A percentile compares a stretch with the other conserved stretches of the same genome.
These are phyloP conservation scores for Daldinia bambusicola DNA, from an alignment of 495 filamentous ascomycete species.

Conservation along the genomic window DNA sequence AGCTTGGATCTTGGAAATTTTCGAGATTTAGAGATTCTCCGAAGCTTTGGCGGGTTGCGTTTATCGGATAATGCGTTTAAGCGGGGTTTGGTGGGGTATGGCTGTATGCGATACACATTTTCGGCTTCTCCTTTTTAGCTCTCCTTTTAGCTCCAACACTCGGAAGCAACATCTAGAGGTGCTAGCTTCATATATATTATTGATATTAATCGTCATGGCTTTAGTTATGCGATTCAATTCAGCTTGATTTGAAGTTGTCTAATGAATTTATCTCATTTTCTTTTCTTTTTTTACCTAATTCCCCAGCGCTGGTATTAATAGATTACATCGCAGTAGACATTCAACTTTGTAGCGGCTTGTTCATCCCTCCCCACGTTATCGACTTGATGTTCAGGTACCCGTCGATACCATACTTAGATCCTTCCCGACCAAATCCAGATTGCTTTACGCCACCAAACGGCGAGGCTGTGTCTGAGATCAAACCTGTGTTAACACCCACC, in stretches of 20 bases:
- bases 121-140: neutral
- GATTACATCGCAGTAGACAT: constrained; percentile 8
- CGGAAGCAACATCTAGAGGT: neutral
- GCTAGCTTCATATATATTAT: neutral
- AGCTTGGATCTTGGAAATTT: constrained; percentile 20
- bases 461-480: constrained; percentile 82
- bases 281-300: constrained; percentile 27
- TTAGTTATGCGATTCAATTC: neutral
- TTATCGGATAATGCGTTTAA: constrained; percentile 30
- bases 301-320: constrained; percentile 12
- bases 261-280: neutral
- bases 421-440: constrained; percentile 92
- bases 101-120: constrained; percentile 1
- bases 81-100: neutral
- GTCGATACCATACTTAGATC: constrained; percentile 88
- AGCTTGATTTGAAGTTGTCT: neutral
- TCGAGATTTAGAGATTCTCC: constrained; percentile 31
- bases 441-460: constrained; percentile 96
- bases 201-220: neutral
- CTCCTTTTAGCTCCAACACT: neutral
- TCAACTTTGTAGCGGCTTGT: constrained; percentile 62
- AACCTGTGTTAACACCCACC: constrained; percentile 86
- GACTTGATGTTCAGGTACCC: constrained; percentile 91
- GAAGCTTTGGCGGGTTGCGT: constrained; percentile 39
- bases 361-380: constrained; percentile 84